Conservation (phyloP, 495 filamentous ascomycete genomes). For the Tuber brumale region DNA sequence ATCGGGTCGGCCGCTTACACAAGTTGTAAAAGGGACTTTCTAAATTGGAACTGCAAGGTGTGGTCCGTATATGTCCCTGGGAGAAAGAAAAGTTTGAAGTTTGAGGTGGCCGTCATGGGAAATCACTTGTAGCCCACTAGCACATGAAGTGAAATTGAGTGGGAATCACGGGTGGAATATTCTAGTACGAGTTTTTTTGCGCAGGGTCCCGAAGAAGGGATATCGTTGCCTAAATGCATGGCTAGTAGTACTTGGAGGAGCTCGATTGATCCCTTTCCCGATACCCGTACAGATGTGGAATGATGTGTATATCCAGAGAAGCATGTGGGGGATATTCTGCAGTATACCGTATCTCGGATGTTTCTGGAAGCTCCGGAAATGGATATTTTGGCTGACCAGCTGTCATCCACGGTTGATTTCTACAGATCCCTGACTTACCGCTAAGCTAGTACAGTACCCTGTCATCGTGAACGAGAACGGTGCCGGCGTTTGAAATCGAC, state of each 20-base stretch:
- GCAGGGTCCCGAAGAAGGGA: background rate
- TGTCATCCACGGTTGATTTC: background rate
- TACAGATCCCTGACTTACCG: background rate
- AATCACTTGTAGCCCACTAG: background rate
- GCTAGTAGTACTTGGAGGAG: background rate
- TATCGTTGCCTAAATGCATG: background rate
- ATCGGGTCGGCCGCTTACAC: too few species aligned
- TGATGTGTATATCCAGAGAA: background rate
- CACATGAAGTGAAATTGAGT: background rate
- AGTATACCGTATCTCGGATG: background rate
- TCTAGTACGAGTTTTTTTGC: background rate
- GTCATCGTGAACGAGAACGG: too few species aligned
- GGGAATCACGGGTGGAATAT: background rate
- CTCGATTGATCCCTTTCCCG: background rate
- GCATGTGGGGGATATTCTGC: background rate
- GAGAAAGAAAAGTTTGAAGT: background rate
- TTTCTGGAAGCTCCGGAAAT: background rate
- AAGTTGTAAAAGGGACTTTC: background rate
- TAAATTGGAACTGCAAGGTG: background rate
- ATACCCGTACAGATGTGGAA: background rate
- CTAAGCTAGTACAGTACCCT: background rate
- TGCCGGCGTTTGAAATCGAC: background rate
- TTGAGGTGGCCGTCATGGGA: background rate
- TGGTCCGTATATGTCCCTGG: background rate
- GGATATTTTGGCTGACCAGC: background rate